Evolutionary conservation across 441 rosid species (phyloP).

Genomic region (Gossypium schwendimanii): DNA sequence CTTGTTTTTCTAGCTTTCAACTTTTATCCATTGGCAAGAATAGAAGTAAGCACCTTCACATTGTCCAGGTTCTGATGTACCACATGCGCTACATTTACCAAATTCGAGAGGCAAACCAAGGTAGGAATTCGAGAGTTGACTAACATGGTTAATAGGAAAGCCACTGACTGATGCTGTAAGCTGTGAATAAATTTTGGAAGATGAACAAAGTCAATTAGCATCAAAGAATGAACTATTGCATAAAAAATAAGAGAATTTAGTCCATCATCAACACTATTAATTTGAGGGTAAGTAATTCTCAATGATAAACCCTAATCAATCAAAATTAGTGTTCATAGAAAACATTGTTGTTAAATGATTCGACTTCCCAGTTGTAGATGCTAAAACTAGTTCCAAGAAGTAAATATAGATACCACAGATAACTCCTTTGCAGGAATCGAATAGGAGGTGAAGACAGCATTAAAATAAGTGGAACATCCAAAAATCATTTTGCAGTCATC

Average conservation of each 20-base stretch:
- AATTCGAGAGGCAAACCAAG: slow-evolving; percentile 88
- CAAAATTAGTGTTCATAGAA: background rate
- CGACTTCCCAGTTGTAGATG: background rate
- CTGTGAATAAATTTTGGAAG: slow-evolving; percentile 28
- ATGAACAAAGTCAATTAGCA: slow-evolving; percentile 10
- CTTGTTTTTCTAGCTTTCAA: background rate
- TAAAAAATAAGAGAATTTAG: slow-evolving; percentile 4
- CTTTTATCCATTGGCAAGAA: background rate
- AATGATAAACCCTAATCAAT: background rate
- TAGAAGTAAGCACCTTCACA: slow-evolving; percentile 64
- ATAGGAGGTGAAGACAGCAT: background rate
- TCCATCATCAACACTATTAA: slow-evolving; percentile 8
- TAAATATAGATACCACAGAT: background rate
- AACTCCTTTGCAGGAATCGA: background rate
- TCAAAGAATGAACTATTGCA: slow-evolving; percentile 1
- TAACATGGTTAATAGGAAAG: slow-evolving; percentile 59
- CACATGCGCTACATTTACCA: slow-evolving; percentile 93
- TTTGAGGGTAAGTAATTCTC: background rate
- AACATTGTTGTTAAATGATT: background rate
- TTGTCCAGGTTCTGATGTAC: slow-evolving; percentile 71
- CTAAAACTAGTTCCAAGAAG: background rate
- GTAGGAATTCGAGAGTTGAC: slow-evolving; percentile 75
- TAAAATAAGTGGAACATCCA: background rate
- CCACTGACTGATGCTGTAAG: slow-evolving; percentile 67
- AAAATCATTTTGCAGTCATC: background rate